phyloP scores from a whole-genome alignment of 2,329 filamentous ascomycete genomes.

The Alternaria novae-zelandiae region DNA sequence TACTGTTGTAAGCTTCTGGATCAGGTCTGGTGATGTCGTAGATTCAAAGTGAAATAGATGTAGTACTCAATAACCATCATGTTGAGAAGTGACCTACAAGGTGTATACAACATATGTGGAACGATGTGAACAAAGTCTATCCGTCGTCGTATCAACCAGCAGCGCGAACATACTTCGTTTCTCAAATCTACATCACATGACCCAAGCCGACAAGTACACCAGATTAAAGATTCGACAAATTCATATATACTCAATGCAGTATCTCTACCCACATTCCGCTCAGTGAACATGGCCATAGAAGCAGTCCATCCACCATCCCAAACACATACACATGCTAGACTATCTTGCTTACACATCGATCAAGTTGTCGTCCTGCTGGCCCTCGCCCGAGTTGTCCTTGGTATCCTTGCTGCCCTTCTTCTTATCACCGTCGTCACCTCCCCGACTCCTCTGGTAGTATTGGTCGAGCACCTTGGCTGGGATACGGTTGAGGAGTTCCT shows the following conservation, averaged over 20 bases:
- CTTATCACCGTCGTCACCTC: slow-evolving; percentile 44
- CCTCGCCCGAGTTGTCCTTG: slow-evolving; percentile 50
- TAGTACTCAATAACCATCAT: background rate
- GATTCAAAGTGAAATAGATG: background rate
- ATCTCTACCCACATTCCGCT: slow-evolving; percentile 21
- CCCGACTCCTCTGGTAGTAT: slow-evolving; percentile 56
- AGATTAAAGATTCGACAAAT: slow-evolving; percentile 5
- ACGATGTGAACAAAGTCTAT: background rate
- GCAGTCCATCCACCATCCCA: slow-evolving; percentile 5
- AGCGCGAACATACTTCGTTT: background rate
- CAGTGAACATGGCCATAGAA: slow-evolving; percentile 11
- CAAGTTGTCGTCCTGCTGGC: slow-evolving; percentile 45
- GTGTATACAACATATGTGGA: background rate
- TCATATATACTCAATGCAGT: slow-evolving; percentile 31
- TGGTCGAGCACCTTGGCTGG: slow-evolving; percentile 61
- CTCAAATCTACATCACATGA: background rate
- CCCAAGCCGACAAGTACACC: background rate
- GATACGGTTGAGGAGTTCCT: slow-evolving; percentile 91
- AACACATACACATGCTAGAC: slow-evolving; percentile 5
- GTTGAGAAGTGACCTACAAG: background rate
- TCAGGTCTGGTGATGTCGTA: background rate
- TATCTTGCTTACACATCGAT: slow-evolving; percentile 44
- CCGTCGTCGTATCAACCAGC: background rate
- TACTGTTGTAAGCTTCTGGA: background rate
- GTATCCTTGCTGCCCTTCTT: slow-evolving; percentile 50